phyloP scores from a whole-genome alignment of 2,329 filamentous ascomycete genomes.

The Neonectria punicea region DNA sequence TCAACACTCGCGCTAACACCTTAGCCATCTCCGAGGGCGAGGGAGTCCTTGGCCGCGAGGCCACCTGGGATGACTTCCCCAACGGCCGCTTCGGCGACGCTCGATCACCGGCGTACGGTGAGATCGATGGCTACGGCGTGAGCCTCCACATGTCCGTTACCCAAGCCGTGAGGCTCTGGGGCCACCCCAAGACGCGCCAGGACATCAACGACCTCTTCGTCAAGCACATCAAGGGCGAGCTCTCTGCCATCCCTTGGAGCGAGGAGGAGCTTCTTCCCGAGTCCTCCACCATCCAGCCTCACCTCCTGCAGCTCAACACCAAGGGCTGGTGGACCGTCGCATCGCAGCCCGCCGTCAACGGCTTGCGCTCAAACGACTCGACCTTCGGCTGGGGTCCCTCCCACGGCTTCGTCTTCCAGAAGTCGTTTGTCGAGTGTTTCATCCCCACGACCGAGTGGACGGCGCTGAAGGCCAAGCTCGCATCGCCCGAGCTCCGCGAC shows the following conservation, averaged over 20 bases:
- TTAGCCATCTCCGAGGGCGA: slow-evolving; percentile 95
- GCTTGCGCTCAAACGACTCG: slow-evolving; percentile 77
- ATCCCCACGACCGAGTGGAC: slow-evolving; percentile 79
- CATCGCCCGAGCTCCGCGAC: slow-evolving; percentile 66
- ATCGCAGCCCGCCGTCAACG: slow-evolving; percentile 93
- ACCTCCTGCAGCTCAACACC: slow-evolving; percentile 79
- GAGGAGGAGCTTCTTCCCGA: slow-evolving; percentile 89
- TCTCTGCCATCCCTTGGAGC: slow-evolving; percentile 90
- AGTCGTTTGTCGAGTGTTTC: slow-evolving; percentile 98
- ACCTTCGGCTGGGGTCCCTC: slow-evolving; percentile 94
- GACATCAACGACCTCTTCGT: slow-evolving; percentile 87
- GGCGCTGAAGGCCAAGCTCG: slow-evolving; percentile 71
- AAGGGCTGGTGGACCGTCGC: slow-evolving; percentile 97
- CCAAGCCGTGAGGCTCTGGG: slow-evolving; percentile 87
- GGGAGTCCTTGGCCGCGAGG: slow-evolving; percentile 88
- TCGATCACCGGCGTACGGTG: slow-evolving; percentile 90
- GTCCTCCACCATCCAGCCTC: slow-evolving; percentile 80
- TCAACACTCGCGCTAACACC: slow-evolving; percentile 85
- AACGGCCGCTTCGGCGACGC: slow-evolving; percentile 97
- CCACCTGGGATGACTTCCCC: slow-evolving; percentile 98
- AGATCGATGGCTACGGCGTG: slow-evolving; percentile 99
- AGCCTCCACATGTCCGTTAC: slow-evolving; percentile 90
- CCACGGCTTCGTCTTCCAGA: slow-evolving; percentile 96
- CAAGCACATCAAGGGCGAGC: slow-evolving; percentile 80
- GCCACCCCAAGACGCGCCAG: slow-evolving; percentile 72